A percentile compares a stretch with the other conserved stretches of the same genome.
Conservation (phyloP, 305 asterid genomes). For the Rubia tinctorum region DNA sequence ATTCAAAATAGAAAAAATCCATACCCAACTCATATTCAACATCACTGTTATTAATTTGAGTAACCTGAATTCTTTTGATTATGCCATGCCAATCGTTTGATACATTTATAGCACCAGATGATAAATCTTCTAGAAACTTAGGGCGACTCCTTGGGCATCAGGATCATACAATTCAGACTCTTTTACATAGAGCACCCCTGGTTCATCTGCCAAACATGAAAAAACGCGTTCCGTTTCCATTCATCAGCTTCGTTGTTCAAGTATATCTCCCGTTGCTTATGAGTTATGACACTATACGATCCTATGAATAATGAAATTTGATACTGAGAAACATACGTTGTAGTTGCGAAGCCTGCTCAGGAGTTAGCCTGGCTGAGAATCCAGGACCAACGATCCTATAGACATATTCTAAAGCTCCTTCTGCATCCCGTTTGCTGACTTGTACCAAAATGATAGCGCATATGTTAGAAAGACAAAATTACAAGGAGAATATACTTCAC, state of each 20-base stretch:
- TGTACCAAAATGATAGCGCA: background rate
- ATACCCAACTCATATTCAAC: too few species aligned
- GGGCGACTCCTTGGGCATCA: background rate
- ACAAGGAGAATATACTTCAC: too few species aligned
- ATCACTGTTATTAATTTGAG: too few species aligned
- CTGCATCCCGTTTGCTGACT: slow-evolving; percentile 13
- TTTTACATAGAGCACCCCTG: slow-evolving; percentile 11
- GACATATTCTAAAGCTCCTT: slow-evolving; percentile 12
- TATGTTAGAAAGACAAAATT: too few species aligned
- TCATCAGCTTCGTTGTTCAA: too few species aligned
- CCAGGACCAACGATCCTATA: slow-evolving; percentile 16
- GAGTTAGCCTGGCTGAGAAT: slow-evolving; percentile 5
- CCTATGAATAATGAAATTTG: too few species aligned
- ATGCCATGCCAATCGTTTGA: too few species aligned
- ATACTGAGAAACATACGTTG: background rate
- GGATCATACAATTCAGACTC: background rate
- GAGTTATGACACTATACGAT: too few species aligned
- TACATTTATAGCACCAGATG: too few species aligned
- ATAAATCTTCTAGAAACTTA: background rate
- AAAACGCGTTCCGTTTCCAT: background rate
- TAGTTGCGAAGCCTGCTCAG: slow-evolving; percentile 7
- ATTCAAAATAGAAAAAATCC: too few species aligned
- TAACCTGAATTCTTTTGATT: too few species aligned
- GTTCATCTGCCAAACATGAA: background rate
- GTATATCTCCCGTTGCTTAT: too few species aligned